Percentiles rank a stretch among this genome's conserved stretches.
Evolutionary conservation across 2,329 filamentous ascomycete genomes (phyloP).

Genomic region (Trichoderma aggressivum): DNA sequence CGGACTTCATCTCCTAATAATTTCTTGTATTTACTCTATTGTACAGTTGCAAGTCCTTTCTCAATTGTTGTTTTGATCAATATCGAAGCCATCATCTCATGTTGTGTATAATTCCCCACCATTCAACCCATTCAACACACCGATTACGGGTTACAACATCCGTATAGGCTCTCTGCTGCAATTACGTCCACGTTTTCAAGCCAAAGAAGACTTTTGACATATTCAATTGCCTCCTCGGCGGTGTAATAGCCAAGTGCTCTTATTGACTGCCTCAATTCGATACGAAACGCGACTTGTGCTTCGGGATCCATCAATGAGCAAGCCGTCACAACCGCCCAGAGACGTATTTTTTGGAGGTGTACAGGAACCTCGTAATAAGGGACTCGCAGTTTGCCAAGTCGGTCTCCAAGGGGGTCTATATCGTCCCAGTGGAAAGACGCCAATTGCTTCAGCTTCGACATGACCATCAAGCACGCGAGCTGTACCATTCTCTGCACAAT

Average conservation of each 20-base stretch:
- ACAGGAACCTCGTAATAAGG: not conserved
- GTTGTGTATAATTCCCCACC: not conserved
- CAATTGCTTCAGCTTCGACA: not conserved
- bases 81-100: not conserved
- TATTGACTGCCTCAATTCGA: not conserved
- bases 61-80: not conserved
- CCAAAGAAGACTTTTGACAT: not conserved
- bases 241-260: not conserved
- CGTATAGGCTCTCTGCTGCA: not conserved
- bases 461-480: constrained; percentile 2
- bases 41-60: not conserved
- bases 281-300: not conserved
- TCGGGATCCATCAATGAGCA: not conserved
- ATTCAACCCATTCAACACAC: not conserved
- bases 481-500: constrained; percentile 1
- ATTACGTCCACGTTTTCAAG: not conserved
- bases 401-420: not conserved
- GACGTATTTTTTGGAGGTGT: not conserved
- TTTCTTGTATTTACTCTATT: not conserved
- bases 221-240: not conserved
- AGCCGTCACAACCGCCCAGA: not conserved
- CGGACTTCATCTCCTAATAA: not conserved
- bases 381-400: not conserved
- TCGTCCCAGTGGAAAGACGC: constrained; percentile 6
- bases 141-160: not conserved